Percentiles rank a stretch among this genome's conserved stretches.
These are phyloP conservation scores for Earliella scabrosa DNA, from an alignment of 1,284 basidiomycete species.

Conservation along the genomic window DNA sequence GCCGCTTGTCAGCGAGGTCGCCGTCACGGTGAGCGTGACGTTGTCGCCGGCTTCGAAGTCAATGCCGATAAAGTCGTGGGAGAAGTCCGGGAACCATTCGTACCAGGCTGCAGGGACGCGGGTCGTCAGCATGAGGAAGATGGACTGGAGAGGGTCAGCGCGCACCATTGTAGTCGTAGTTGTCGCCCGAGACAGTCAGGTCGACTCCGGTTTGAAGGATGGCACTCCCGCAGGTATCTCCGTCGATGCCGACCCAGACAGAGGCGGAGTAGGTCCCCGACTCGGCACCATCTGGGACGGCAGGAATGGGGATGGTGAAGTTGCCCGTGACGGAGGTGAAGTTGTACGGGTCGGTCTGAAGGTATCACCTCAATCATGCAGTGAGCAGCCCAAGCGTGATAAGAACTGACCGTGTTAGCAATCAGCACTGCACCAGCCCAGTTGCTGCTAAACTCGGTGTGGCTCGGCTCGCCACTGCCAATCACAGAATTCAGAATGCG, in stretches of 20 bases:
- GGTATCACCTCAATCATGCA: neutral
- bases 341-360: neutral
- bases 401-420: constrained; percentile 25
- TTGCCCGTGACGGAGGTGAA: constrained; percentile 37
- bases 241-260: constrained; percentile 27
- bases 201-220: constrained; percentile 34
- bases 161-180: too few relatives aligned
- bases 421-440: constrained; percentile 33
- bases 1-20: constrained; percentile 32
- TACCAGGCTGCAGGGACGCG: constrained; percentile 38
- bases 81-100: constrained; percentile 43
- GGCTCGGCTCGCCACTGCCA: constrained; percentile 20
- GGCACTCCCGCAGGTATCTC: constrained; percentile 23
- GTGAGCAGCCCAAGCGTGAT: too few relatives aligned
- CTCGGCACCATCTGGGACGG: constrained; percentile 31
- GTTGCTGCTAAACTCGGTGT: constrained; percentile 32
- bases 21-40: constrained; percentile 35
- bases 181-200: constrained; percentile 31
- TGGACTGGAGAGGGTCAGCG: too few relatives aligned
- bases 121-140: too few relatives aligned
- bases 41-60: constrained; percentile 34
- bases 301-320: constrained; percentile 35
- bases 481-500: neutral
- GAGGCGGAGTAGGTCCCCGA: constrained; percentile 34
- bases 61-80: constrained; percentile 40